Evolutionary conservation across 2,329 filamentous ascomycete genomes (phyloP), one percentile per base, ranked within the genome.

Genomic region (Monosporascus sp.): DNA sequence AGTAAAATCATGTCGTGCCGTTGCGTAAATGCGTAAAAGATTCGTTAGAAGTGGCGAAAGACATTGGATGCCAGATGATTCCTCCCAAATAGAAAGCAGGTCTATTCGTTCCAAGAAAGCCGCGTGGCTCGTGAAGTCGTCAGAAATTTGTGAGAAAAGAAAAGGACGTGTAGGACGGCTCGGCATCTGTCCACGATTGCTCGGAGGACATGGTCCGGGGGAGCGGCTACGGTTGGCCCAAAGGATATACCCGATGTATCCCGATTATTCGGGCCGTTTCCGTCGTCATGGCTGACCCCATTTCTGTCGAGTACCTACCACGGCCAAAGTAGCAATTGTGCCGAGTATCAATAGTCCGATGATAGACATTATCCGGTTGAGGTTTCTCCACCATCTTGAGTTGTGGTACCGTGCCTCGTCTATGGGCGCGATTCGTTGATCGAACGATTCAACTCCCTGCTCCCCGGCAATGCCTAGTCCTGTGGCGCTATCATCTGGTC

Each of bases 351-450:
- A 65, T 5, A 83, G 64, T 3, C 81, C 81, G 24, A 83, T 65
- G 46, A 83, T 60, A 26, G 80, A 77, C 81, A 85, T 84, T 58
- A 74, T 72, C 51, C 81, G 76, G 62, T 85, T 85, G 45, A 84
- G 70, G 48, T 74, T 78, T 52, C 81, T 74, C 81, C 81, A 85
- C 81, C 81, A 84, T 48, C 74, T 71, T 14, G 79, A 79, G 52
- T 77, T 82, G 59, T 76, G 74, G 58, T 76, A 79, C 41, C 74
- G 72, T 14, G 70, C 65, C 58, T 80, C 76, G 53, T 78, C 72
- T 35, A 71, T 57, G 14, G 68, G 62, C 9, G 67, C 64, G 17
- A 70, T 57, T 43, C 71, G 68, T 48, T 66, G 66, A 20, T 68
- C 59, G 19, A 70, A 61, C n/a, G 57, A 46, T 31, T 61, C 53